phyloP scores from a whole-genome alignment of 2,329 filamentous ascomycete genomes.

The Ceratocystis diversiconidia region DNA sequence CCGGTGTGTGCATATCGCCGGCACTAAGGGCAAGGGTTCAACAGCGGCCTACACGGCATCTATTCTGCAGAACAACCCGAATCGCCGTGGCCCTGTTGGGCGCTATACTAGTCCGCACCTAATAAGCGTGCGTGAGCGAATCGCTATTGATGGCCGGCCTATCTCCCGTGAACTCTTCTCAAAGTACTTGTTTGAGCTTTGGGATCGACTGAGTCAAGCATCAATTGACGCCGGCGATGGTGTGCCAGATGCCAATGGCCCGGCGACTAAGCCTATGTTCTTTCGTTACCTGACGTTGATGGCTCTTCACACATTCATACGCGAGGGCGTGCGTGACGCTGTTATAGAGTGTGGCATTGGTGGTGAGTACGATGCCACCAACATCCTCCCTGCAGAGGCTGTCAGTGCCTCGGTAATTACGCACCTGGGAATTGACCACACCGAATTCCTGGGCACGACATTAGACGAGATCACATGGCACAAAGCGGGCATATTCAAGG shows the following conservation, averaged over 20 bases:
- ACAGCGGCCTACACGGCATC: slow-evolving; percentile 72
- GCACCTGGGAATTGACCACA: slow-evolving; percentile 74
- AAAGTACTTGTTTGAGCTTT: slow-evolving; percentile 69
- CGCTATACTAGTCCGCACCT: slow-evolving; percentile 81
- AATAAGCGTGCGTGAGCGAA: slow-evolving; percentile 69
- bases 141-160: slow-evolving; percentile 61
- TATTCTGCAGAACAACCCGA: slow-evolving; percentile 42
- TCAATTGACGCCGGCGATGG: slow-evolving; percentile 25
- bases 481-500: slow-evolving; percentile 77
- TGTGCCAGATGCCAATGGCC: slow-evolving; percentile 34
- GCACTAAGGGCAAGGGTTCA: slow-evolving; percentile 89
- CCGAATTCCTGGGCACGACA: slow-evolving; percentile 62
- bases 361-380: slow-evolving; percentile 85
- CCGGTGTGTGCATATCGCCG: slow-evolving; percentile 64
- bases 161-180: slow-evolving; percentile 56
- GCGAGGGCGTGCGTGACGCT: slow-evolving; percentile 60
- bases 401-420: slow-evolving; percentile 62
- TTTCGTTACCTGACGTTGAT: slow-evolving; percentile 85
- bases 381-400: slow-evolving; percentile 50
- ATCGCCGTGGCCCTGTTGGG: slow-evolving; percentile 38
- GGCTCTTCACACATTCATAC: slow-evolving; percentile 69
- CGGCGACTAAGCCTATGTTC: slow-evolving; percentile 67
- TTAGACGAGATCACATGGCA: slow-evolving; percentile 79
- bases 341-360: slow-evolving; percentile 91
- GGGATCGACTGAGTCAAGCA: slow-evolving; percentile 44